Conservation (phyloP, 129 eudicot species). For the Heracleum sosnowskyi region DNA sequence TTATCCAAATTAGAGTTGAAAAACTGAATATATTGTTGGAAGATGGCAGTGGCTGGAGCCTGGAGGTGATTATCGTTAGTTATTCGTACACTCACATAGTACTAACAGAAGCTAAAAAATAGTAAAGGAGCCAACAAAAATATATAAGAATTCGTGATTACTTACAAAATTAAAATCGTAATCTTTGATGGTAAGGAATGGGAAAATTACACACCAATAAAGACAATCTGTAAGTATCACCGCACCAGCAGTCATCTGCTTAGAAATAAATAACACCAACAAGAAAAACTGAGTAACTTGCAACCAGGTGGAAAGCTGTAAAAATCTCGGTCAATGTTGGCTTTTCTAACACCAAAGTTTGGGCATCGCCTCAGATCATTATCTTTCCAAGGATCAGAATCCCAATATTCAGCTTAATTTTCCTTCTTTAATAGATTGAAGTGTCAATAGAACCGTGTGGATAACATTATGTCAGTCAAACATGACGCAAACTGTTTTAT, state of each 20-base stretch:
- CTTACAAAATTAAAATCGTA: conserved; percentile 65
- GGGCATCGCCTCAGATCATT: background rate
- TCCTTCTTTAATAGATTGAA: background rate
- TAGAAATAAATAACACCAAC: conserved; percentile 9
- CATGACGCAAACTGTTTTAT: background rate
- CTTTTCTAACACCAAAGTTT: background rate
- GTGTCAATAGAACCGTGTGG: background rate
- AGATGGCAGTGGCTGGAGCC: background rate
- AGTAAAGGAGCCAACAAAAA: background rate
- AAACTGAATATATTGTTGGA: background rate
- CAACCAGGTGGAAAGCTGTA: background rate
- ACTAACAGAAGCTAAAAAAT: background rate
- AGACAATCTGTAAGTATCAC: conserved; percentile 68
- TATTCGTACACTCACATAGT: background rate
- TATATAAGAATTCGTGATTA: conserved; percentile 7
- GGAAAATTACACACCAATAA: conserved; percentile 72
- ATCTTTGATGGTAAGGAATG: conserved; percentile 51
- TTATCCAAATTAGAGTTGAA: background rate
- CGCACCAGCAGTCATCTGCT: conserved; percentile 77
- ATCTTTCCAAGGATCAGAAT: background rate
- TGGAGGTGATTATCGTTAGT: background rate
- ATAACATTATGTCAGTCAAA: background rate
- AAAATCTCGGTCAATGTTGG: background rate
- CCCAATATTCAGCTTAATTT: background rate
- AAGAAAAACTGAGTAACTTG: background rate